These are phyloP conservation scores for Fusarium sp. DNA, from an alignment of 2,329 filamentous ascomycete genomes.

Conservation along the genomic window DNA sequence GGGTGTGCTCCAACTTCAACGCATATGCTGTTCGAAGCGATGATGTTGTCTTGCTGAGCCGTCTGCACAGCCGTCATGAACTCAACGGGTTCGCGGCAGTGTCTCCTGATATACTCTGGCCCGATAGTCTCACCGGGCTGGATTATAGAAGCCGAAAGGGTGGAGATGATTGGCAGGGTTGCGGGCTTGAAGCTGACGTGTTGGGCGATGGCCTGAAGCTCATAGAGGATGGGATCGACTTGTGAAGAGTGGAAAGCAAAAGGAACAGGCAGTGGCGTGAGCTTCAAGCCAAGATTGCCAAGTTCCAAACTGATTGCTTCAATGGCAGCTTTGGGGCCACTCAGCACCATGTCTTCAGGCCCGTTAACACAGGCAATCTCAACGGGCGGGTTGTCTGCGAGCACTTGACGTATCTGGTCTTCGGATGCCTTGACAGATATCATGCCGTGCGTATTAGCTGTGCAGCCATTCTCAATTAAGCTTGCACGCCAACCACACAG, in stretches of 20 bases:
- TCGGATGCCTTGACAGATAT: background rate
- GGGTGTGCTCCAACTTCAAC: background rate
- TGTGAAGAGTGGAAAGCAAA: conserved; percentile 54
- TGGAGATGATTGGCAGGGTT: conserved; percentile 7
- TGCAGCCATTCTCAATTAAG: background rate
- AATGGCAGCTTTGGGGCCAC: conserved; percentile 19
- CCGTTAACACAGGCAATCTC: conserved; percentile 1
- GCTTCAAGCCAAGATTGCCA: background rate
- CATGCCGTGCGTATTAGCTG: conserved; percentile 22
- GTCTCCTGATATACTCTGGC: background rate
- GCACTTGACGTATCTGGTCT: background rate
- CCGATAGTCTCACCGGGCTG: background rate
- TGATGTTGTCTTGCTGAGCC: background rate
- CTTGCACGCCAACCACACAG: conserved; percentile 63
- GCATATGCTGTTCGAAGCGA: background rate
- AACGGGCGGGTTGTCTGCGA: no score
- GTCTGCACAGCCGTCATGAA: background rate
- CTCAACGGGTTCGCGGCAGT: background rate
- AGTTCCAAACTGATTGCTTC: background rate
- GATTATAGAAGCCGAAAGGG: background rate
- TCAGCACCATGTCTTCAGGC: conserved; percentile 3
- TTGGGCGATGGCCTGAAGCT: conserved; percentile 54
- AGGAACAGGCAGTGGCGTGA: conserved; percentile 47
- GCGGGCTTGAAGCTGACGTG: background rate
- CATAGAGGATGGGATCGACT: conserved; percentile 58